These are phyloP conservation scores for Beta corolliflora DNA, from an alignment of 179 eudicot genomes.

Conservation along the genomic window DNA sequence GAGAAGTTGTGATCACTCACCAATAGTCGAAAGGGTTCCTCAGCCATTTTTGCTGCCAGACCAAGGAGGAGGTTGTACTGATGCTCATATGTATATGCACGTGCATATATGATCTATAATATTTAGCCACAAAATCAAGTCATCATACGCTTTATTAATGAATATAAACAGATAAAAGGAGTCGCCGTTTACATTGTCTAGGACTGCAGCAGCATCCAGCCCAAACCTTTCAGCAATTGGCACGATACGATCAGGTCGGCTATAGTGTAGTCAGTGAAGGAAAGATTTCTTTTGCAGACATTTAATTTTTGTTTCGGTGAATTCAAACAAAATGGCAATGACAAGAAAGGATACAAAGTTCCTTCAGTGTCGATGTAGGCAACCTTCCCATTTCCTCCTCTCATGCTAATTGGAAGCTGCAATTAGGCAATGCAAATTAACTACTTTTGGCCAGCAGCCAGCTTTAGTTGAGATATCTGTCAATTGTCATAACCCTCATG, in stretches of 20 bases:
- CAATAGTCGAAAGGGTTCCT: constrained; percentile 92
- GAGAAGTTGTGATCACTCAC: constrained; percentile 40
- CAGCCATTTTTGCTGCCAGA: constrained; percentile 97
- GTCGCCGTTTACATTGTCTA: constrained; percentile 68
- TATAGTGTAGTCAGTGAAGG: constrained; percentile 44
- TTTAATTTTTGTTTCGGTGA: not conserved
- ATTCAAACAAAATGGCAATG: constrained; percentile 11
- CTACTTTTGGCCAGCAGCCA: not conserved
- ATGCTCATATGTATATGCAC: constrained; percentile 97
- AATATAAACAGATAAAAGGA: not conserved
- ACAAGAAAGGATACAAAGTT: constrained; percentile 81
- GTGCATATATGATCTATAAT: constrained; percentile 85
- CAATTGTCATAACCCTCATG: not conserved
- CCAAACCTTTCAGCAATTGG: constrained; percentile 98
- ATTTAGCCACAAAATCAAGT: not conserved
- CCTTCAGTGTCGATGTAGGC: constrained; percentile 99
- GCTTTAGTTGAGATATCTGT: not conserved
- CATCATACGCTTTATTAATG: not conserved
- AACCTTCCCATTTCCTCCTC: constrained; percentile 94
- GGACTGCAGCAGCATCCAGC: constrained; percentile 95
- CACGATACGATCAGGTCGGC: constrained; percentile 95
- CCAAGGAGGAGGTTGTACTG: constrained; percentile 94
- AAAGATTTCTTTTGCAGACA: constrained; percentile 8
- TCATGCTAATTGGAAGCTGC: constrained; percentile 92
- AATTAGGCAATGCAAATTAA: not conserved